Base-by-base conservation (phyloP, 441 rosid genomes). In the Euphorbia schlechtendalii region DNA sequence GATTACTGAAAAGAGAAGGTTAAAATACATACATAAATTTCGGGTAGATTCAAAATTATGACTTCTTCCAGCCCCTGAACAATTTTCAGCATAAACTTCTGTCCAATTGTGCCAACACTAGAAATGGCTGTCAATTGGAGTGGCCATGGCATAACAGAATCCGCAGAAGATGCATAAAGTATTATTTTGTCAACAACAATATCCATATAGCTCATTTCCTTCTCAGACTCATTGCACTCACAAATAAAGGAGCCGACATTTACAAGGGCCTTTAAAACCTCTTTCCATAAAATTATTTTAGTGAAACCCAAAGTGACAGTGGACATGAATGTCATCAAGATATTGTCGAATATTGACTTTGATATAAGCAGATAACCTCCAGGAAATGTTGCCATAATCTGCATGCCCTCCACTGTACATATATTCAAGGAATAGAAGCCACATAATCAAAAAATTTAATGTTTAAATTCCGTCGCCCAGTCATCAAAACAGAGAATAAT, bases 211-310 rank as follows among this genome's bases (percentile, higher is more conserved):
- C 83, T 80, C 66, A 45, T 57, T 70, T 62, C 77, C 78, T 83
- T 89, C 67, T 86, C 93, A 46, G 69, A 70, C 49, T 90, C 90
- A 36, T 69, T 66, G 79, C 59, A 74, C n/a, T n/a, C n/a, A n/a
- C n/a, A n/a, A 77, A 89, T 71, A 76, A 75, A 86, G 36, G 81
- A 82, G 74, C 96, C 96, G 74, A 89, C 79, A 64, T 78, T 72
- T 59, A 81, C 88, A 28, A 90, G 74, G 34, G 94, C 94, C 73
- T 83, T 87, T 79, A 94, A 66, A 36, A 87, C 81, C 71, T 83
- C 74, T 72, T 81, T 87, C 96, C 99, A 94, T 64, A 75, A 55
- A 45, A 69, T 57, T 55, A 76, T 74, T 74, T 76, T 76, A 57
- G 68, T 59, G 73, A 75, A 84, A 65, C 84, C 78, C 63, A 36